A percentile compares a stretch with the other conserved stretches of the same genome.
Evolutionary conservation across 177 flowering plant genomes (phyloP).

Genomic region (Vitis hybrid): DNA sequence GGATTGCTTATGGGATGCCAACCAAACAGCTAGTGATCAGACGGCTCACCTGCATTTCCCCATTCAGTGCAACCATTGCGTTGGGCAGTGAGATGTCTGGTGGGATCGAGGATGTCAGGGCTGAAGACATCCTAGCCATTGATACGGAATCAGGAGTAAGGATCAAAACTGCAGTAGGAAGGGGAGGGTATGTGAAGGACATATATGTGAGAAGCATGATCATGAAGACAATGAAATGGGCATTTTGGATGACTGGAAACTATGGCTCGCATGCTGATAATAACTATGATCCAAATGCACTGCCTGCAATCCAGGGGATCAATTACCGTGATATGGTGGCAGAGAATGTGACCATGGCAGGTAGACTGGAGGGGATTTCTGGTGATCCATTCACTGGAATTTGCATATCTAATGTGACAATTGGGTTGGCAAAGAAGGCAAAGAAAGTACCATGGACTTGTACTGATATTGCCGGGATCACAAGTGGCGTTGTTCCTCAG

Average conservation of each 20-base stretch:
- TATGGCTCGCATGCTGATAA: conserved; percentile 55
- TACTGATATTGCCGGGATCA: conserved; percentile 47
- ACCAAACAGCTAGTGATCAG: conserved; percentile 52
- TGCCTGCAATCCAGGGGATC: conserved; percentile 47
- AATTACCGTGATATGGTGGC: conserved; percentile 47
- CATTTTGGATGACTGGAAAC: conserved; percentile 57
- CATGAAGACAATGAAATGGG: conserved; percentile 60
- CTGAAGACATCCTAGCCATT: conserved; percentile 53
- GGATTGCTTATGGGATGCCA: conserved; percentile 49
- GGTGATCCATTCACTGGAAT: conserved; percentile 55
- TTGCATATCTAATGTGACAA: conserved; percentile 65
- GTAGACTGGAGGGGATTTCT: conserved; percentile 41
- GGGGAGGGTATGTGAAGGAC: conserved; percentile 62
- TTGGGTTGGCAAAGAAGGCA: conserved; percentile 20
- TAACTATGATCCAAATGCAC: conserved; percentile 46
- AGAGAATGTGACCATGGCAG: conserved; percentile 52
- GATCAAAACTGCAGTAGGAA: conserved; percentile 58
- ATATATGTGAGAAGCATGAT: conserved; percentile 44
- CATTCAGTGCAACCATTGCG: conserved; percentile 57
- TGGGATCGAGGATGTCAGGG: conserved; percentile 56
- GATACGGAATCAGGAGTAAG: conserved; percentile 54
- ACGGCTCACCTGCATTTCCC: conserved; percentile 62
- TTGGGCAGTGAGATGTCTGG: conserved; percentile 73
- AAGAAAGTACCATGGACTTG: conserved; percentile 70
- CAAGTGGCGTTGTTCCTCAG: conserved; percentile 54